Percentiles rank a stretch among this genome's conserved stretches.
These are phyloP conservation scores for Articulospora tetracladia DNA, from an alignment of 495 filamentous ascomycete genomes.

Conservation along the genomic window DNA sequence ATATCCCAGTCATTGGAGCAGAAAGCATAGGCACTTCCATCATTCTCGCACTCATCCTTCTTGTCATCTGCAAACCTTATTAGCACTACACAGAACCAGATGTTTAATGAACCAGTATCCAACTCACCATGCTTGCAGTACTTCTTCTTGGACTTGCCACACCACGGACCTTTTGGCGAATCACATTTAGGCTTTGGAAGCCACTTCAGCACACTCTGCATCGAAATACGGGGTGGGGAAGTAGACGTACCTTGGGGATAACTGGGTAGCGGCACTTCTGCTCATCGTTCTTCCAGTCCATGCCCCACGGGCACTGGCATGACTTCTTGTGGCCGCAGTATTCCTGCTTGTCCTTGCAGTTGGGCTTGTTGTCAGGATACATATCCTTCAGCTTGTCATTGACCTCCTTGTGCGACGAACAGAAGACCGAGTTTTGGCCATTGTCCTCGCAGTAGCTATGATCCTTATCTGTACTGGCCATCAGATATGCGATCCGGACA, in stretches of 20 bases:
- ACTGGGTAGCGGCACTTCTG: background rate
- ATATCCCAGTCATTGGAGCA: background rate
- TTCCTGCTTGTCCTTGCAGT: background rate
- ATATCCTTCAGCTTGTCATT: background rate
- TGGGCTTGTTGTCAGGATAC: background rate
- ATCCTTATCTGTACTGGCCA: background rate
- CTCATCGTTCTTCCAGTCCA: background rate
- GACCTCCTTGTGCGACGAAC: background rate
- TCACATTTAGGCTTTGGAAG: background rate
- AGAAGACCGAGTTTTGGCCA: background rate
- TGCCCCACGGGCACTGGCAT: background rate
- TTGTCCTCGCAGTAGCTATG: background rate
- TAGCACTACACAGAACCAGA: background rate
- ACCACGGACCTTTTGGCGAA: background rate
- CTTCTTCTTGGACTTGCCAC: background rate
- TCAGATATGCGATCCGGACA: background rate
- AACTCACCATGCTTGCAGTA: slow-evolving; percentile 1
- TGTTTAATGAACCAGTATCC: background rate
- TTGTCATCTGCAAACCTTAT: background rate
- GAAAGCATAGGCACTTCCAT: background rate
- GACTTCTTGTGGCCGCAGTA: background rate
- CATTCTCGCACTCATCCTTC: background rate
- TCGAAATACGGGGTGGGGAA: background rate
- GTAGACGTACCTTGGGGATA: background rate
- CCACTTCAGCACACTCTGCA: background rate